These are phyloP conservation scores for Microcos paniculata DNA, from an alignment of 345 rosid species.

Conservation along the genomic window DNA sequence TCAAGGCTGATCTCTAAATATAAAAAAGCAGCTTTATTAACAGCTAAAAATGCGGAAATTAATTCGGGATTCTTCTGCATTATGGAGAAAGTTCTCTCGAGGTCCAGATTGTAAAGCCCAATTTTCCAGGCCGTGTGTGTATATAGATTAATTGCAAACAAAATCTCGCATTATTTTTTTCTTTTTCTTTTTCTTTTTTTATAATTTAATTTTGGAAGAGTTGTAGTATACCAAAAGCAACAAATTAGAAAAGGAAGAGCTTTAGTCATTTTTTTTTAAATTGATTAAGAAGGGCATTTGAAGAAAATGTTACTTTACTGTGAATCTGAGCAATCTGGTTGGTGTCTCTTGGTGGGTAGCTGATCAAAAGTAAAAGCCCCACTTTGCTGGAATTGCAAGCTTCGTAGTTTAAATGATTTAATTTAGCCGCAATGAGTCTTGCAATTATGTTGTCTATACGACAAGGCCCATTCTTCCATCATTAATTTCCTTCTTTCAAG, in stretches of 20 bases:
- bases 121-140: constrained; percentile 32
- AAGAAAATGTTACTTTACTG: constrained; percentile 25
- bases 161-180: background rate
- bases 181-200: background rate
- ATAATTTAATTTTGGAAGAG: background rate
- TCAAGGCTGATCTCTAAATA: background rate
- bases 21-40: background rate
- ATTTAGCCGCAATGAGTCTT: constrained; percentile 3
- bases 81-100: background rate
- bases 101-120: constrained; percentile 23
- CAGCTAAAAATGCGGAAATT: background rate
- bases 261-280: constrained; percentile 3
- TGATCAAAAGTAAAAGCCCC: constrained; percentile 10
- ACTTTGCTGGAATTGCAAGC: constrained; percentile 51
- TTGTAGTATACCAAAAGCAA: constrained; percentile 18
- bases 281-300: background rate
- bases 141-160: background rate
- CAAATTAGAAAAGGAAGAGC: constrained; percentile 16
- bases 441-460: constrained; percentile 12
- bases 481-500: constrained; percentile 3
- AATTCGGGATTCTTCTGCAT: constrained; percentile 10
- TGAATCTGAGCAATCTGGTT: constrained; percentile 32
- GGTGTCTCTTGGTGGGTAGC: constrained; percentile 18
- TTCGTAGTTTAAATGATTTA: constrained; percentile 24
- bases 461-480: background rate